Evolutionary conservation across 2,329 filamentous ascomycete genomes (phyloP), one percentile per base, ranked within the genome.

Genomic region (Onygenales sp.): DNA sequence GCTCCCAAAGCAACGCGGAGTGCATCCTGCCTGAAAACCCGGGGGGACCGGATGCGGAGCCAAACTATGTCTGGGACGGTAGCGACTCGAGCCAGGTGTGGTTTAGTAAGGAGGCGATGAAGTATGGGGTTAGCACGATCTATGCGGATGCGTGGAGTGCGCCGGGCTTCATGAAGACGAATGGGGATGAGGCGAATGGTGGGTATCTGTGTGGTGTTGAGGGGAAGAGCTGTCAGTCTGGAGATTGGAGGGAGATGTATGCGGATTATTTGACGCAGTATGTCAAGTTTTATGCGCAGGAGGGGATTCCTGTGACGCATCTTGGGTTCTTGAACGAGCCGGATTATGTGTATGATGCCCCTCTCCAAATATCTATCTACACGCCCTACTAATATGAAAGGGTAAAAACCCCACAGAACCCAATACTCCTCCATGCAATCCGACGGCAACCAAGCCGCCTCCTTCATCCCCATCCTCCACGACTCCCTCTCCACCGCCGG

Each of bases 91-190:
- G 75, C 6, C 79, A 81, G 65, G 63, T 82, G 11, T 80, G 71
- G 64, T 67, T 82, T 41, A 72, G 73, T 7, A 69, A 80, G 63
- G 68, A 78, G 61, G 78, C 78, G 3, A 61, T 66, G 27, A 57
- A 59, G 31, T 72, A 72, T 58, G 72, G 73, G 0, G 69, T 77
- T 7, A 78, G 66, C 32, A 70, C 65, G 1, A 71, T 78, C 55
- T 75, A 77, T 56, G 72, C 70, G 1, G 71, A 79, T 62, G 74
- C 76, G 0, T 79, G 76, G 76, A 73, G 70, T 54, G 75, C 75
- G 0, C 75, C 75, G 0, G 74, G 73, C 0, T 78, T 72, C 59
- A 78, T 79, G 76, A 78, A 78, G 67, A 77, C 71, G 5, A 77
- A 77, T 52, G 62, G 63, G 2, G 65, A 72, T 50, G 70, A 77